phyloP scores from a whole-genome alignment of 441 rosid species.

The Omphalea diandra region DNA sequence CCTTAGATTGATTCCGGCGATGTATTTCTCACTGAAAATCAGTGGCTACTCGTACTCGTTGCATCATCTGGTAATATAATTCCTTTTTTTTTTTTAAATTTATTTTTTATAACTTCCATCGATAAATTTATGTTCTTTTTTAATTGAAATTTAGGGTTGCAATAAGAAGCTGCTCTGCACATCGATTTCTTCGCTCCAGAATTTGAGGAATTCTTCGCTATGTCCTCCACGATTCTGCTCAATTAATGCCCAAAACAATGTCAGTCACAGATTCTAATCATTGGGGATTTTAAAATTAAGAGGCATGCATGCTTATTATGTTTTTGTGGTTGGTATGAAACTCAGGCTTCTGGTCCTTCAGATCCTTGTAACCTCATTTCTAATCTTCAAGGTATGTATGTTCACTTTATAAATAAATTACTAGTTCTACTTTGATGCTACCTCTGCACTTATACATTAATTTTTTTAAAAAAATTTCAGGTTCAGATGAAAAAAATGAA shows the following conservation, averaged over 20 bases:
- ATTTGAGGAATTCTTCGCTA: not conserved
- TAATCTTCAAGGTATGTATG: slow-evolving; percentile 36
- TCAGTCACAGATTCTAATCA: slow-evolving; percentile 6
- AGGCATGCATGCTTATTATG: not conserved
- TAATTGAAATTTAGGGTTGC: slow-evolving; percentile 25
- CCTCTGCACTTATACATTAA: not conserved
- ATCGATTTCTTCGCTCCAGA: slow-evolving; percentile 19
- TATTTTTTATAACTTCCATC: not conserved
- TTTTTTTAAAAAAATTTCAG: slow-evolving; percentile 25
- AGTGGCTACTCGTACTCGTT: not conserved
- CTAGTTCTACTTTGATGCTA: not conserved
- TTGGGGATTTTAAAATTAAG: not conserved
- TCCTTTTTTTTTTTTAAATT: not conserved
- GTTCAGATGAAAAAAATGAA: slow-evolving; percentile 34
- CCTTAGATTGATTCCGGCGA: no score
- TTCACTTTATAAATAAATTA: not conserved
- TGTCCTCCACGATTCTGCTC: slow-evolving; percentile 25
- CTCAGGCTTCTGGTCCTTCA: slow-evolving; percentile 39
- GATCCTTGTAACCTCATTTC: slow-evolving; percentile 30
- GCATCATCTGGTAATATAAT: not conserved
- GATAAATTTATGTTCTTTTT: not conserved
- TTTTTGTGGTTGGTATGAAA: slow-evolving; percentile 14
- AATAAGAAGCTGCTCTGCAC: slow-evolving; percentile 12
- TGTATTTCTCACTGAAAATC: not conserved
- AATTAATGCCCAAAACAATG: slow-evolving; percentile 15